These are phyloP conservation scores for Imleria badia DNA, from an alignment of 768 basidiomycete species.

Conservation along the genomic window DNA sequence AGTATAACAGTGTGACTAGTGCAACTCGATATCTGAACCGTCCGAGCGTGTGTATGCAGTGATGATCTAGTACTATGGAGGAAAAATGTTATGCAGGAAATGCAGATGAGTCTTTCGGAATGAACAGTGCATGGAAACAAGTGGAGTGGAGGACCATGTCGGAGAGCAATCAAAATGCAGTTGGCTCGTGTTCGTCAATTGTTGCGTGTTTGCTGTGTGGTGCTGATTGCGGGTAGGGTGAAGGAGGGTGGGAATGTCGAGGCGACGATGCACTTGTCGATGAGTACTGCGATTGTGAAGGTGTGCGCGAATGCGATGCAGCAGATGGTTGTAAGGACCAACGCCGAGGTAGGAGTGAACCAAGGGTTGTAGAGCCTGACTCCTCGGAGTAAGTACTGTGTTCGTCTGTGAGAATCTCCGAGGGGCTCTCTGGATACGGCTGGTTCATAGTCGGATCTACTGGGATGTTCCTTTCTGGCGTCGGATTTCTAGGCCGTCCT, in stretches of 20 bases:
- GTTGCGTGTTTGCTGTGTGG: conserved; percentile 33
- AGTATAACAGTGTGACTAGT: neutral
- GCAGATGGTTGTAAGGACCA: conserved; percentile 34
- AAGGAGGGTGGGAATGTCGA: conserved; percentile 32
- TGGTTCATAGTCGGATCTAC: conserved; percentile 43
- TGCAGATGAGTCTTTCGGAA: conserved; percentile 3
- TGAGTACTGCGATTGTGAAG: conserved; percentile 34
- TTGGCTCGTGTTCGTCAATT: conserved; percentile 29
- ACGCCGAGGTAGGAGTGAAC: conserved; percentile 32
- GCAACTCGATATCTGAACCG: neutral
- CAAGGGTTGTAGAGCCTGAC: conserved; percentile 36
- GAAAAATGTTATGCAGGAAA: conserved; percentile 1
- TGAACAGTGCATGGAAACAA: conserved; percentile 4
- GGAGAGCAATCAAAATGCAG: conserved; percentile 14
- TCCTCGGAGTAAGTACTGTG: conserved; percentile 32
- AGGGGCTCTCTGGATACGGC: conserved; percentile 43
- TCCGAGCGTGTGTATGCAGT: conserved; percentile 3
- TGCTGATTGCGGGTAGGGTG: conserved; percentile 26
- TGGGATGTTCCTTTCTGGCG: conserved; percentile 45
- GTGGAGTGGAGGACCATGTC: neutral
- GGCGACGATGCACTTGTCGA: conserved; percentile 30
- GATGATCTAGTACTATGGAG: conserved; percentile 24
- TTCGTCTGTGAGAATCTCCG: conserved; percentile 22
- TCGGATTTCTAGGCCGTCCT: conserved; percentile 50
- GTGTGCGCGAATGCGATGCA: conserved; percentile 29